A percentile compares a stretch with the other conserved stretches of the same genome.
These are phyloP conservation scores for Choiromyces venosus DNA, from an alignment of 495 filamentous ascomycete species.

Conservation along the genomic window DNA sequence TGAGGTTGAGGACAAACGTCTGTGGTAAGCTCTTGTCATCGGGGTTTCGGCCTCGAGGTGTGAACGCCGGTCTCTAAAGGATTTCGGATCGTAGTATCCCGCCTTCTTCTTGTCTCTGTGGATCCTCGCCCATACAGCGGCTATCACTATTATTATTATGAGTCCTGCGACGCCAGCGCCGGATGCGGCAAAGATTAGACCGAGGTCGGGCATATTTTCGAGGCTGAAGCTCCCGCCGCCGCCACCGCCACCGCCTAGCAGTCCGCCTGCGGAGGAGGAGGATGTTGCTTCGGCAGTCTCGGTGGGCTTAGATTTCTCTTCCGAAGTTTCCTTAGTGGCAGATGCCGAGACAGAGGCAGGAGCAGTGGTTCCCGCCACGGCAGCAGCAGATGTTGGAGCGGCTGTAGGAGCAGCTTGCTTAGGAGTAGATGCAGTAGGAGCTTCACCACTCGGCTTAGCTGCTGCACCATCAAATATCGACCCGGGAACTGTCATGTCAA, in stretches of 20 bases:
- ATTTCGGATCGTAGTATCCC: constrained; percentile 29
- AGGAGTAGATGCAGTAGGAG: background rate
- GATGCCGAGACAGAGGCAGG: background rate
- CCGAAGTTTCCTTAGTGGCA: background rate
- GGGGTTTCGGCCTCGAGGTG: constrained; percentile 30
- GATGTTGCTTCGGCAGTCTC: constrained; percentile 5
- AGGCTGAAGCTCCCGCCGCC: constrained; percentile 7
- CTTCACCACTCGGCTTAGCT: background rate
- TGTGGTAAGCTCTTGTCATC: constrained; percentile 23
- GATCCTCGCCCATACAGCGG: constrained; percentile 37
- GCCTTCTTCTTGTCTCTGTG: constrained; percentile 33
- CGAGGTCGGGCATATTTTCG: constrained; percentile 24
- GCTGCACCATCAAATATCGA: constrained; percentile 15
- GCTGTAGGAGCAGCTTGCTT: background rate
- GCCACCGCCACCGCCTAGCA: background rate
- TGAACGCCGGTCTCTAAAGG: constrained; percentile 35
- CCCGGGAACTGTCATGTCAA: constrained; percentile 31
- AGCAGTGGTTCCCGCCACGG: background rate
- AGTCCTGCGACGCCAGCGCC: constrained; percentile 34
- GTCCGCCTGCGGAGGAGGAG: constrained; percentile 6
- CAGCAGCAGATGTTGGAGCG: background rate
- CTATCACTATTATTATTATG: constrained; percentile 28
- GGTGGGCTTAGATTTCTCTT: background rate
- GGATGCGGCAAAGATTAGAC: constrained; percentile 33
- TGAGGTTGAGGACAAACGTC: constrained; percentile 30